phyloP scores from a whole-genome alignment of 2,329 filamentous ascomycete species.

The Colletotrichum liriopes region DNA sequence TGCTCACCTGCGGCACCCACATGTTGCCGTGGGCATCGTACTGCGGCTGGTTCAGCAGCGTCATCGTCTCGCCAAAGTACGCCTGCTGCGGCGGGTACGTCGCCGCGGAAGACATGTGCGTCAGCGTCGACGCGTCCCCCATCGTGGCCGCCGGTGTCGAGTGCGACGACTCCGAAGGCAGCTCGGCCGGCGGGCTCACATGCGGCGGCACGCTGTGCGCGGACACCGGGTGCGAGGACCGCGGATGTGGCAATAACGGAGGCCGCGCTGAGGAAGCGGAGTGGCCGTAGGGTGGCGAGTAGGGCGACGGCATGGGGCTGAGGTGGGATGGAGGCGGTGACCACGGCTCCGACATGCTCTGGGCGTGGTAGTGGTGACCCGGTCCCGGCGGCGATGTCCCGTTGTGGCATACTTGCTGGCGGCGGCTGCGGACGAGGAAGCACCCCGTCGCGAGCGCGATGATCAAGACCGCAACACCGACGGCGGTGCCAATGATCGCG shows the following conservation, averaged over 20 bases:
- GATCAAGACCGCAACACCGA: conserved; percentile 52
- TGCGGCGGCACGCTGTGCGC: conserved; percentile 32
- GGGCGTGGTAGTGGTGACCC: conserved; percentile 29
- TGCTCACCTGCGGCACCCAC: conserved; percentile 54
- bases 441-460: conserved; percentile 44
- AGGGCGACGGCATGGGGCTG: conserved; percentile 28
- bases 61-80: conserved; percentile 36
- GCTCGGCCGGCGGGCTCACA: conserved; percentile 49
- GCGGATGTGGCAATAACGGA: conserved; percentile 34
- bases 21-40: conserved; percentile 52
- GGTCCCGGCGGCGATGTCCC: neutral
- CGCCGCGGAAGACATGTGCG: conserved; percentile 14
- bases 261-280: conserved; percentile 16
- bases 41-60: conserved; percentile 46
- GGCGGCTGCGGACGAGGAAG: conserved; percentile 53
- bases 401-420: conserved; percentile 26
- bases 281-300: conserved; percentile 29
- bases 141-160: neutral
- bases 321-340: conserved; percentile 37
- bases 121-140: neutral
- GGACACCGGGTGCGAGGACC: conserved; percentile 42
- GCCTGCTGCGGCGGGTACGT: conserved; percentile 35
- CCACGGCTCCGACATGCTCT: conserved; percentile 42
- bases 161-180: conserved; percentile 44
- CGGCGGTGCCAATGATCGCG: conserved; percentile 61